phyloP scores from a whole-genome alignment of 2,329 filamentous ascomycete genomes.

The Neopestalotiopsis sp. region DNA sequence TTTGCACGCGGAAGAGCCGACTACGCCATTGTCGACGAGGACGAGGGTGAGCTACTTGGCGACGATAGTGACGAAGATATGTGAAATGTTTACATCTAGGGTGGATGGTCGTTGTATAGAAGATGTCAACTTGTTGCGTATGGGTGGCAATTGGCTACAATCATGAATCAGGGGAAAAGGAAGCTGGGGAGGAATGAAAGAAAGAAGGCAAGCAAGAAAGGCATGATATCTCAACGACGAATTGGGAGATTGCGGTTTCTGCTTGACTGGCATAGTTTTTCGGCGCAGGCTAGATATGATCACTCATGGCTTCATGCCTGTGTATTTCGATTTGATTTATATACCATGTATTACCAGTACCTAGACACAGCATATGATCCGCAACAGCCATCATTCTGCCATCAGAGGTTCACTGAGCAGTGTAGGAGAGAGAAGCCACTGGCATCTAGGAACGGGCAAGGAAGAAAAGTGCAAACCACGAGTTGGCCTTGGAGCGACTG shows the following conservation, averaged over 20 bases:
- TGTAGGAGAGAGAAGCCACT: no score
- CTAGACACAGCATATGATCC: neutral
- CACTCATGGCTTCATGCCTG: neutral
- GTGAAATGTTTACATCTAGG: constrained; percentile 36
- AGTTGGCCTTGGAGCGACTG: no score
- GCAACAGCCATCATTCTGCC: no score
- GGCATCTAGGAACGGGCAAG: no score
- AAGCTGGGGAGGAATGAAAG: neutral
- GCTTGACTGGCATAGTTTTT: neutral
- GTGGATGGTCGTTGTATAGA: constrained; percentile 11
- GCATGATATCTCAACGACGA: neutral
- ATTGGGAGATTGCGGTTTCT: neutral
- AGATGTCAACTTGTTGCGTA: neutral
- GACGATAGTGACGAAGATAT: constrained; percentile 94
- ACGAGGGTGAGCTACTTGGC: constrained; percentile 92
- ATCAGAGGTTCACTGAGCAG: no score
- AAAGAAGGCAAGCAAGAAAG: neutral
- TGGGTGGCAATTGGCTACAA: neutral
- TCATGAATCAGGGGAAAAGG: neutral
- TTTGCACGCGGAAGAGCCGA: constrained; percentile 89
- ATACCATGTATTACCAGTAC: neutral
- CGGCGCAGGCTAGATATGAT: neutral
- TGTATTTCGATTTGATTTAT: neutral
- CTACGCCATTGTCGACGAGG: constrained; percentile 87
- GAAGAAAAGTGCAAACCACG: no score